These are phyloP conservation scores for Sedum album DNA, from an alignment of 164 flowering plant genomes.

Conservation along the genomic window DNA sequence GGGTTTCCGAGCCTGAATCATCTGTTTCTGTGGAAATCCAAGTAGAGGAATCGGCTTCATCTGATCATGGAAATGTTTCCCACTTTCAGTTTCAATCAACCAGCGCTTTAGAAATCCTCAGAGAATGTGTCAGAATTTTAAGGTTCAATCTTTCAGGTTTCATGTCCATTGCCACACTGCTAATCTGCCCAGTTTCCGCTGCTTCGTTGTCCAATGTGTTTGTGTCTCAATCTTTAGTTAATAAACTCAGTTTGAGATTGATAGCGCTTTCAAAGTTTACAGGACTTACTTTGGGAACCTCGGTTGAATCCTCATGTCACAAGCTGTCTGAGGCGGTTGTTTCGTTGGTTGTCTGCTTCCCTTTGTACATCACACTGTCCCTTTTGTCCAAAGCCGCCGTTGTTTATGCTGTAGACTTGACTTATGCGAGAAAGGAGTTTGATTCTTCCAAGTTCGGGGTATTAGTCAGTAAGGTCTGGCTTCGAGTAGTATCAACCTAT, in stretches of 20 bases:
- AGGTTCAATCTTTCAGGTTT: constrained; percentile 57
- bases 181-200: constrained; percentile 78
- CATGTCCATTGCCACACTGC: constrained; percentile 45
- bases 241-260: constrained; percentile 42
- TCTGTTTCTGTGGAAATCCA: neutral
- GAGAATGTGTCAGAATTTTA: constrained; percentile 76
- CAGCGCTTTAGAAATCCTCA: constrained; percentile 76
- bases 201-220: constrained; percentile 58
- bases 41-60: constrained; percentile 22
- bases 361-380: constrained; percentile 55
- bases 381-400: constrained; percentile 75
- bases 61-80: constrained; percentile 11
- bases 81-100: constrained; percentile 36
- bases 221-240: constrained; percentile 57
- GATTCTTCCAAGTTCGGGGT: constrained; percentile 40
- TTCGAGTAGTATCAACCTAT: constrained; percentile 54
- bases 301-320: constrained; percentile 53
- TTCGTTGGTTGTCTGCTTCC: constrained; percentile 60
- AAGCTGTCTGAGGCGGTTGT: constrained; percentile 56
- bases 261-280: constrained; percentile 52
- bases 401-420: constrained; percentile 74
- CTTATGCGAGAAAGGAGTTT: constrained; percentile 53
- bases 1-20: constrained; percentile 17
- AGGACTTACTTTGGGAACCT: constrained; percentile 65
- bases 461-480: constrained; percentile 55